Evolutionary conservation across 345 rosid genomes (phyloP), one percentile per base, ranked within the genome.

Genomic region (sweet orange (Citrus sinensis)): DNA sequence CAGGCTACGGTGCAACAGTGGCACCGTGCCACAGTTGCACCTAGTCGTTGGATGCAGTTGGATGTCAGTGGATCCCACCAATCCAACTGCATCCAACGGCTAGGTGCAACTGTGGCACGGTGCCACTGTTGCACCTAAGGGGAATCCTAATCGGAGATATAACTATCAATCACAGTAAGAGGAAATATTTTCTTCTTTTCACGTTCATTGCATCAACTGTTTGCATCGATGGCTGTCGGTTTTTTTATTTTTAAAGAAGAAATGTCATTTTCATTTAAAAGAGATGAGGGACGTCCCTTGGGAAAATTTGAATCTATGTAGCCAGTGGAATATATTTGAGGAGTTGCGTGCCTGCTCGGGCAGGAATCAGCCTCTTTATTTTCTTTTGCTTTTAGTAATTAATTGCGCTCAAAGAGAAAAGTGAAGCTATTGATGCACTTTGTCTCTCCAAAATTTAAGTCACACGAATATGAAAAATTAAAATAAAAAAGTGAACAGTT

Each of bases 181-280:
- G n/a, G 3, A 60, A 17, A 60, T 74, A 1, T 75, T 75, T 74
- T 63, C 70, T 14, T 20, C n/a, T 51, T 75, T 76, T 32, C 16
- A 20, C 14, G 63, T 76, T 60, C 71, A 66, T 42, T 76, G 78
- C 11, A 75, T 63, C 42, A n/a, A 49, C 64, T 37, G 5, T 22
- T 54, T 71, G 22, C 3, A 9, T 20, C 34, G 16, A 62, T 2
- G 7, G 30, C 29, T 62, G 16, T 62, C 27, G 7, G 0, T 30
- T 34, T 34, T 34, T 34, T 34, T 20, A 0, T 30, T 16, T 65
- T 1, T 71, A 60, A 49, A 10, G 25, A 49, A 46, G 70, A 64
- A n/a, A 14, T 14, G 16, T 56, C 24, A 22, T 29, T 61, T 74
- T 60, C 27, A 20, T 46, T 10, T 20, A 29, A 60, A 61, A 61